A percentile compares a stretch with the other conserved stretches of the same genome.
Evolutionary conservation across 192 early-diverging fungal genomes (phyloP).

Genomic region (Coemansia sp.): DNA sequence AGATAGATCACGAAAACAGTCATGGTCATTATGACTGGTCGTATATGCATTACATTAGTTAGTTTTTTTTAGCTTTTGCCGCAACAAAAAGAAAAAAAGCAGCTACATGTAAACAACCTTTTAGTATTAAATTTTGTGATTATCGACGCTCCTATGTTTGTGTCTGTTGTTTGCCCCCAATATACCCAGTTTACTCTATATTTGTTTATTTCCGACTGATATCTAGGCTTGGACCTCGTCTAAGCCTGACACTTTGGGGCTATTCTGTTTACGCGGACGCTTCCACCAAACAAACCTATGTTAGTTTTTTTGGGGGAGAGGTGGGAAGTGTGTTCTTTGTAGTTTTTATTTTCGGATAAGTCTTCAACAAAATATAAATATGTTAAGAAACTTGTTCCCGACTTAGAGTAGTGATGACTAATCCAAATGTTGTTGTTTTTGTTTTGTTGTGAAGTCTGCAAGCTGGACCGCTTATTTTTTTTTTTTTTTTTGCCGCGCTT

Average conservation of each 20-base stretch:
- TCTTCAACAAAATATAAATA: too few species aligned
- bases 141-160: background rate
- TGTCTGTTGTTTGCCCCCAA: background rate
- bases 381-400: too few species aligned
- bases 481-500: too few species aligned
- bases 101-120: background rate
- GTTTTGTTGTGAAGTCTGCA: too few species aligned
- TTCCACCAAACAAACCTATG: background rate
- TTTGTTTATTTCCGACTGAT: slow-evolving; percentile 1
- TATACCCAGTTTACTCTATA: slow-evolving; percentile 3
- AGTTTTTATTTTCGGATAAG: background rate
- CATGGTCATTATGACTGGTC: slow-evolving; percentile 46
- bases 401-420: too few species aligned
- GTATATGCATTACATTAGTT: slow-evolving; percentile 50
- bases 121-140: background rate
- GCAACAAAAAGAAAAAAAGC: background rate
- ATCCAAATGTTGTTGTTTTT: too few species aligned
- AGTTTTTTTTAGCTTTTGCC: background rate
- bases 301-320: background rate
- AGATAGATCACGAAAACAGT: slow-evolving; percentile 24
- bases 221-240: background rate
- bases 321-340: background rate
- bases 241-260: background rate
- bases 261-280: background rate
- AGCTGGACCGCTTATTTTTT: too few species aligned